Base-by-base conservation (phyloP, 352 stramenopile species). In the Aphanomyces euteiches region DNA sequence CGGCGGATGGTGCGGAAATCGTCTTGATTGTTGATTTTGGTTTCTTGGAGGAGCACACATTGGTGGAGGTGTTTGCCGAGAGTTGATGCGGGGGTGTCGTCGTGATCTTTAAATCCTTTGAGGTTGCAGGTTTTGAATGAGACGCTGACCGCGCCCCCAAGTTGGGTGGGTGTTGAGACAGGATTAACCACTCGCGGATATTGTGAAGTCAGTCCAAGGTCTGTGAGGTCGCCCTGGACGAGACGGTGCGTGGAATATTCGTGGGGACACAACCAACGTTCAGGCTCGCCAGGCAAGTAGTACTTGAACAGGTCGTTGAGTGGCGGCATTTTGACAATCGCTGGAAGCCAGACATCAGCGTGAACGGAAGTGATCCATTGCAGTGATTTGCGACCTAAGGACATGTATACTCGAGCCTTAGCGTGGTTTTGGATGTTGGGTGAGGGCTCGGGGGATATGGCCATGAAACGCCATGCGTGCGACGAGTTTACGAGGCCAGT, bases 1-100 rank as follows among this genome's bases (percentile, higher is more conserved):
- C 60, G 60, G 21, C 17, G 60, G 60, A 67, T 59, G 7, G 60
- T 67, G 13, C 58, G 38, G 60, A 67, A 41, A 21, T 67, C 1
- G 10, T 57, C 15, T 8, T 15, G 12, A 37, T 67, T 67, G 60
- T 66, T 67, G 7, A 67, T 19, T 36, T 66, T 66, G 19, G 60
- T 66, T 43, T 66, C 57, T 66, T 66, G 57, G 41, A 66, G 57
- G 39, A 67, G 2, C 21, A 67, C 60, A 36, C 60, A 67, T 19
- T 12, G 38, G 15, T 21, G n/a, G n/a, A 37, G 21, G 7, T n/a
- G 21, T 1, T 28, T 56, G 60, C 56, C 38, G 7, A 37, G 60
- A 8, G 38, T 2, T 15, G 5, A n/a, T 8, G 17, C 60, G 8
- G 58, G 12, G 15, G 38, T 19, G 21, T 67, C 38, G n/a, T 19